Evolutionary conservation across 164 flowering plant species (phyloP), one percentile per base, ranked within the genome.

Genomic region (Berberis thunbergii): DNA sequence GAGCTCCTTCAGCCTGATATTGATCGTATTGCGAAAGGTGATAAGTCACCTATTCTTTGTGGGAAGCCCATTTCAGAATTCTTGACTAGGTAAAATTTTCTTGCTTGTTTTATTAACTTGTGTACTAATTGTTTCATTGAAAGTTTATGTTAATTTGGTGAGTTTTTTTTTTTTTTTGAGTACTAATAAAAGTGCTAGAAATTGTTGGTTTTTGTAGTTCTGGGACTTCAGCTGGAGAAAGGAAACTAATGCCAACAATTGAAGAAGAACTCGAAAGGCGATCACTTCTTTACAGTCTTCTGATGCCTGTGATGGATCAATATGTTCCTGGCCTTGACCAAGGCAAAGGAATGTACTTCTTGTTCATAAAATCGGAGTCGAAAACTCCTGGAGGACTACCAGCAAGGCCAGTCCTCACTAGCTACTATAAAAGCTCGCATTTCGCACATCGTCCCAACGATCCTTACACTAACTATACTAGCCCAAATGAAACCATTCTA

Each of bases 271-370:
- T 88, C 0, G 87, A 73, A 54, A 78, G 98, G 74, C 74, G 98
- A 65, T 78, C 86, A 8, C 52, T 83, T 49, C 80, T 93, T 0
- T 90, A 90, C 73, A 90, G 97, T 73, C 79, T 93, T 2, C 69
- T 93, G 48, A 90, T 94, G 97, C 98, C 98, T 3, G 97, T 91
- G 68, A 94, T 94, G 97, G 77, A 80, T 82, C 95, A 91, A 58
- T 80, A 64, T 67, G 88, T 94, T 7, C 85, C 89, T 55, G 88
- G 82, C 3, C 64, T 94, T 12, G 97, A 93, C 39, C 75, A 87
- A 63, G 98, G 97, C 73, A 94, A 90, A 81, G 98, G 94, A 73
- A 90, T 93, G 97, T 88, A 88, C 76, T 86, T 93, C 73, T 52
- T 88, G 66, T 93, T 94, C 75, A 77, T 94, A 40, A 94, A 91